Percentiles rank a stretch among this genome's conserved stretches.
phyloP scores from a whole-genome alignment of 768 basidiomycete genomes.

The Phanerochaete sordida region DNA sequence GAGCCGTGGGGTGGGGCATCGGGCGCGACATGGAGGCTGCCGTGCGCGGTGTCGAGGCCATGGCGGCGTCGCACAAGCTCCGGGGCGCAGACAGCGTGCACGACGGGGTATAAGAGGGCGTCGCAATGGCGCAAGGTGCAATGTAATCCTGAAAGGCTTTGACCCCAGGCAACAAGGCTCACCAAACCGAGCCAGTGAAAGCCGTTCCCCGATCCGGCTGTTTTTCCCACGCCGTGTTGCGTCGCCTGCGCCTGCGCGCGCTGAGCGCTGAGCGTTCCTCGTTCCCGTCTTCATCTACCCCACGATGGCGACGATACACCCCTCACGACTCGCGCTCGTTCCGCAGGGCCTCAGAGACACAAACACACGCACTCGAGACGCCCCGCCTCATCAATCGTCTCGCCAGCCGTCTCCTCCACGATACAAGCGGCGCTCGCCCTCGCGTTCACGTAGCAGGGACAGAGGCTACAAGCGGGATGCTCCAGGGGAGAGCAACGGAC shows the following conservation, averaged over 20 bases:
- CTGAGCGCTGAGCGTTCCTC: background rate
- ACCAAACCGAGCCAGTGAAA: background rate
- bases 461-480: background rate
- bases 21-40: background rate
- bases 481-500: slow-evolving; percentile 18
- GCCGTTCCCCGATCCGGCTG: background rate
- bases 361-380: background rate
- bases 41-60: background rate
- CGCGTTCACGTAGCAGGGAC: background rate
- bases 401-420: too few relatives aligned
- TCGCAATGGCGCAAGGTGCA: background rate
- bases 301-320: slow-evolving; percentile 69
- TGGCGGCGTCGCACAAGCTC: background rate
- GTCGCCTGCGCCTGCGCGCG: background rate
- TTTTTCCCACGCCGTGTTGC: background rate
- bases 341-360: slow-evolving; percentile 37
- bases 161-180: background rate
- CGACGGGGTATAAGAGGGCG: background rate
- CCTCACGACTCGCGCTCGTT: slow-evolving; percentile 66
- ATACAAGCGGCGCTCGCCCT: background rate
- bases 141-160: background rate
- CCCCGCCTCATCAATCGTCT: slow-evolving; percentile 40
- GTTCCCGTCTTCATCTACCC: background rate
- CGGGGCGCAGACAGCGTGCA: too few relatives aligned
- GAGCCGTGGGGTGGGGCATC: background rate